Evolutionary conservation across 2,329 filamentous ascomycete genomes (phyloP).

Genomic region (Colletotrichum brevisporum): DNA sequence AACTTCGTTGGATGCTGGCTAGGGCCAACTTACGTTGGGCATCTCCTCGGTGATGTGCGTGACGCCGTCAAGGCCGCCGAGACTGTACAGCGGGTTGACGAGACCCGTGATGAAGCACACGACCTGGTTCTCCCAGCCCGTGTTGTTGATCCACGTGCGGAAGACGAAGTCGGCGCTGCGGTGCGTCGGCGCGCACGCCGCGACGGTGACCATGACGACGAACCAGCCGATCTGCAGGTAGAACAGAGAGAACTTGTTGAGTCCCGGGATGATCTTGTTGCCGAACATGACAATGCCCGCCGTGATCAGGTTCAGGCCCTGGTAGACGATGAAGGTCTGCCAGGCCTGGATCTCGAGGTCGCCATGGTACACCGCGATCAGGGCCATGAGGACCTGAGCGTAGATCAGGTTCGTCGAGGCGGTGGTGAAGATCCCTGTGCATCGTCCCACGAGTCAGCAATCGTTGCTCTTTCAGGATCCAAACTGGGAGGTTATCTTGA

Average conservation of each 20-base stretch:
- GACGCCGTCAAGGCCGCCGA: slow-evolving; percentile 63
- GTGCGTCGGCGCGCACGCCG: slow-evolving; percentile 60
- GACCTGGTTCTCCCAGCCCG: slow-evolving; percentile 64
- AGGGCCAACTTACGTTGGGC: slow-evolving; percentile 56
- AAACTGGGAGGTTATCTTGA: background rate
- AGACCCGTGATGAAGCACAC: slow-evolving; percentile 66
- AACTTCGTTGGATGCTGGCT: no score
- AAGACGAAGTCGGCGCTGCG: slow-evolving; percentile 65
- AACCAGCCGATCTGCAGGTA: slow-evolving; percentile 64
- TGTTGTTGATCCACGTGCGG: slow-evolving; percentile 65
- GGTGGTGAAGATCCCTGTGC: slow-evolving; percentile 58
- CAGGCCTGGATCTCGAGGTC: slow-evolving; percentile 58
- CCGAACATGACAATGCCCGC: slow-evolving; percentile 62
- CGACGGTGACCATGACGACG: slow-evolving; percentile 62
- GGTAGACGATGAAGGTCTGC: slow-evolving; percentile 63
- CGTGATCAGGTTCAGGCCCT: slow-evolving; percentile 59
- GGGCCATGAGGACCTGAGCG: slow-evolving; percentile 56
- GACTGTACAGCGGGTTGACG: slow-evolving; percentile 62
- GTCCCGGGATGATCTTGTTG: slow-evolving; percentile 57
- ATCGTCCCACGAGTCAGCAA: background rate
- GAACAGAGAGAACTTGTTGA: slow-evolving; percentile 61
- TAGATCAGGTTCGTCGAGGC: slow-evolving; percentile 61
- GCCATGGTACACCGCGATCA: slow-evolving; percentile 58
- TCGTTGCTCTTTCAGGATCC: background rate
- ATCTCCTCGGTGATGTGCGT: slow-evolving; percentile 67